Percentiles rank a stretch among this genome's conserved stretches.
Evolutionary conservation across 2,329 filamentous ascomycete genomes (phyloP).

Genomic region (Zasmidium cellare): DNA sequence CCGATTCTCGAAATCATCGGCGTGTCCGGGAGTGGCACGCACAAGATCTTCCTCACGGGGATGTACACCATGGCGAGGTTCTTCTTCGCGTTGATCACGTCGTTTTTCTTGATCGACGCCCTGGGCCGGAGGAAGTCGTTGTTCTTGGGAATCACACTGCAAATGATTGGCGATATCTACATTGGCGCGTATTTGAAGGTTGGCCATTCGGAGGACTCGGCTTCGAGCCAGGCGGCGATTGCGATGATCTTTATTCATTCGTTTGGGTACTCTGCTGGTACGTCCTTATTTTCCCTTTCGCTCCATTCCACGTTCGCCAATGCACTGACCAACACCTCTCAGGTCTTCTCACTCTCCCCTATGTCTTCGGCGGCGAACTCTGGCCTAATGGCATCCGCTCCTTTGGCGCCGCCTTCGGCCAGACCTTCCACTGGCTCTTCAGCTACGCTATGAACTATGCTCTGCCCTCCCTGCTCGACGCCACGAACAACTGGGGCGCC

Average conservation of each 20-base stretch:
- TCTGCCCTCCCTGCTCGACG: conserved; percentile 38
- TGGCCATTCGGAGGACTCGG: conserved; percentile 25
- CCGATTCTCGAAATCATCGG: conserved; percentile 44
- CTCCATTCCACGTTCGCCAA: too few species aligned
- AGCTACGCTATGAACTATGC: conserved; percentile 39
- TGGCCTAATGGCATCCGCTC: conserved; percentile 49
- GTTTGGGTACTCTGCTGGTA: conserved; percentile 41
- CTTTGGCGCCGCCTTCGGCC: conserved; percentile 42
- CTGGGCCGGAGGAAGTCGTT: conserved; percentile 34
- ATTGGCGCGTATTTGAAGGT: conserved; percentile 43
- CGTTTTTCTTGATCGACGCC: conserved; percentile 48
- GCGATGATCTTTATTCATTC: conserved; percentile 48
- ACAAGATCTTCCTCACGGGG: conserved; percentile 41
- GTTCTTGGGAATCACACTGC: conserved; percentile 38
- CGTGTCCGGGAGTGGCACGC: conserved; percentile 27
- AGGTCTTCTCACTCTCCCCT: conserved; percentile 30
- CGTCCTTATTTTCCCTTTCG: too few species aligned
- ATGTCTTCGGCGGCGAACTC: conserved; percentile 47
- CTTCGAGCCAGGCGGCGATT: conserved; percentile 41
- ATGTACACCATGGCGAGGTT: conserved; percentile 49
- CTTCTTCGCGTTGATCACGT: conserved; percentile 42
- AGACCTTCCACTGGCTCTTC: conserved; percentile 47
- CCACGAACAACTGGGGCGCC: conserved; percentile 42
- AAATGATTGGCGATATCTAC: conserved; percentile 45
- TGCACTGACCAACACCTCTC: too few species aligned